Conservation (phyloP, 208 protist species). For the Wallacemonas sp. region DNA sequence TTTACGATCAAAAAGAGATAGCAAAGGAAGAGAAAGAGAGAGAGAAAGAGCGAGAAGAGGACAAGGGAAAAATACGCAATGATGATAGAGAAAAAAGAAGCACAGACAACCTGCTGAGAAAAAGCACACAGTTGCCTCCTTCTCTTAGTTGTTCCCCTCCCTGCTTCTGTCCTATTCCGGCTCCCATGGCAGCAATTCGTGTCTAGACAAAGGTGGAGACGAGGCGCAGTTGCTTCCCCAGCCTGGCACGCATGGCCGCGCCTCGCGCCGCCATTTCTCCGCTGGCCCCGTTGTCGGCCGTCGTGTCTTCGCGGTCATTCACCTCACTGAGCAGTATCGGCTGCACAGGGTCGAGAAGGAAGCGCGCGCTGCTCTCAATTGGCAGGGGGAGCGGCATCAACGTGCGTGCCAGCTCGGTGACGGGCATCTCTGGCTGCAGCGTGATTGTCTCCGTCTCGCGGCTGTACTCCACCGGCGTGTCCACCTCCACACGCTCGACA, state of each 20-base stretch:
- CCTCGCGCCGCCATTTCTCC: not conserved
- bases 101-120: too few species aligned
- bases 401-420: constrained; percentile 26
- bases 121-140: too few species aligned
- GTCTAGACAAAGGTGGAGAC: constrained; percentile 10
- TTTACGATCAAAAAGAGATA: too few species aligned
- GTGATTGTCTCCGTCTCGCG: constrained; percentile 64
- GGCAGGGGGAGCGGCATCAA: constrained; percentile 59
- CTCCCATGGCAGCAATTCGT: too few species aligned
- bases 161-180: too few species aligned
- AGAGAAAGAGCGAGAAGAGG: too few species aligned
- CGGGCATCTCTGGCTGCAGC: constrained; percentile 54
- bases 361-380: constrained; percentile 38
- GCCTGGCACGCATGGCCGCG: not conserved
- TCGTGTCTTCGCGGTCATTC: not conserved
- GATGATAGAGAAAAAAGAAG: too few species aligned
- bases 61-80: too few species aligned
- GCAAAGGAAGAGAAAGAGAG: too few species aligned
- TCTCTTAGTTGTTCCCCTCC: too few species aligned
- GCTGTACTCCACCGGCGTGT: constrained; percentile 70
- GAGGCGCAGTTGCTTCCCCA: constrained; percentile 3
- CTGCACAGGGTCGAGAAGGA: constrained; percentile 54
- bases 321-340: constrained; percentile 1
- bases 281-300: not conserved
- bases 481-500: constrained; percentile 60